Percentiles rank a stretch among this genome's conserved stretches.
Conservation (phyloP, 345 rosid species). For the Barbarea vulgaris region DNA sequence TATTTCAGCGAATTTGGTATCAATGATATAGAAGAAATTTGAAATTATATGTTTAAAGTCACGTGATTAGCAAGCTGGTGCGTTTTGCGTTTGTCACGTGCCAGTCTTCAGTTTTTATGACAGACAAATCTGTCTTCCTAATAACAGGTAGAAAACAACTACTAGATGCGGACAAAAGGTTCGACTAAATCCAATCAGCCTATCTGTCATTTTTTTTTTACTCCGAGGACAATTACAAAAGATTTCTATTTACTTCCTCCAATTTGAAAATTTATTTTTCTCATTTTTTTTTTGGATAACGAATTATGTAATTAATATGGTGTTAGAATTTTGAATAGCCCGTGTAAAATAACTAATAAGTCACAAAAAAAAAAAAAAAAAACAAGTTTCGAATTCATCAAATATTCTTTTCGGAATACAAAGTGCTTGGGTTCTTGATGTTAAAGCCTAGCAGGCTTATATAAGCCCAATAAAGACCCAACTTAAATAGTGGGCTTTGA, state of each 20-base stretch:
- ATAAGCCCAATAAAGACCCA: background rate
- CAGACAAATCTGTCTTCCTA: constrained; percentile 10
- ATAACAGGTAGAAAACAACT: constrained; percentile 29
- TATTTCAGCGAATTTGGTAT: background rate
- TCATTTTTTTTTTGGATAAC: too few relatives aligned
- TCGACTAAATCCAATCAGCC: constrained; percentile 26
- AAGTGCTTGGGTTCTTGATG: background rate
- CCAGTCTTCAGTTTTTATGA: constrained; percentile 10
- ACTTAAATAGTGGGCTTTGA: background rate
- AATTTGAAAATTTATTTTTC: background rate
- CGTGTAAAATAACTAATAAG: too few relatives aligned
- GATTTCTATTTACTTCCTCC: background rate
- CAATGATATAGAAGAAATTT: background rate
- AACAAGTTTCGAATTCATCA: background rate
- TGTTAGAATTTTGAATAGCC: too few relatives aligned
- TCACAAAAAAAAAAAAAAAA: background rate
- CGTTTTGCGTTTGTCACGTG: constrained; percentile 24
- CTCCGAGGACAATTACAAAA: background rate
- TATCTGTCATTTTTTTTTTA: constrained; percentile 15
- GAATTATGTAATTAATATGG: too few relatives aligned
- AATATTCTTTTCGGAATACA: background rate
- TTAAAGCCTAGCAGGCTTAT: background rate
- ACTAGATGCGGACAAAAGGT: constrained; percentile 20
- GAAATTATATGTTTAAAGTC: background rate
- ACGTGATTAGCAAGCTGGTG: constrained; percentile 18